Base-by-base conservation (phyloP, 176 grass and related monocot species). In the Rhynchospora pubera region DNA sequence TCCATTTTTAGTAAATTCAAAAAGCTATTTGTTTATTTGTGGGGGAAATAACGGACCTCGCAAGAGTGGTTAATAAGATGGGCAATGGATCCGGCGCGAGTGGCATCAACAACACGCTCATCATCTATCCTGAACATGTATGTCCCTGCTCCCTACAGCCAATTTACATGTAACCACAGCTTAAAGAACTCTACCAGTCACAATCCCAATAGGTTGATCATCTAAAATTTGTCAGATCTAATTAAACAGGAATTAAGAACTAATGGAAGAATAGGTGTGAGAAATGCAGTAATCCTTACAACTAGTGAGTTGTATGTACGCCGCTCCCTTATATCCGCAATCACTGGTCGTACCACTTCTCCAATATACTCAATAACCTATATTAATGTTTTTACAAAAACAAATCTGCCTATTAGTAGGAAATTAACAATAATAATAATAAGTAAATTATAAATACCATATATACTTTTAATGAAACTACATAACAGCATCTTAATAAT, bases 81-180 rank as follows among this genome's bases (percentile, higher is more conserved):
- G 73, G 96, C 96, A 78, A 99, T 91, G 85, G 92, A 93, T 88
- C 96, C 96, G 82, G 91, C 86, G 72, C 93, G 77, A 68, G 96
- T 99, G 76, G 96, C 96, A 84, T 99, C 96, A 83, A 99, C 82
- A 82, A 99, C 96, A 69, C 87, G 92, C 79, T 99, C 92, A 84
- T 99, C 92, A 84, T 99, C 93, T 88, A 99, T 99, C 69, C 92
- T 89, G 79, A 99, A 99, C 96, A 99, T 95, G 65, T 99, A 99
- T 80, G 96, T 99, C 62, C 96, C 96, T 79, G 96, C 92, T 87
- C 96, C 96, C 96, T 99, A 85, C 75, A 91, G 65, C 24, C 15
- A 79, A 76, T 28, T 53, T 52, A 18, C 47, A 81, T 81, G 56
- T 47, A 81, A 81, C 14, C 30, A 30, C 28, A 62, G 34, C 5